These are phyloP conservation scores for Fragilariopsis cylindrus DNA, from an alignment of 108 stramenopile genomes.

Conservation along the genomic window DNA sequence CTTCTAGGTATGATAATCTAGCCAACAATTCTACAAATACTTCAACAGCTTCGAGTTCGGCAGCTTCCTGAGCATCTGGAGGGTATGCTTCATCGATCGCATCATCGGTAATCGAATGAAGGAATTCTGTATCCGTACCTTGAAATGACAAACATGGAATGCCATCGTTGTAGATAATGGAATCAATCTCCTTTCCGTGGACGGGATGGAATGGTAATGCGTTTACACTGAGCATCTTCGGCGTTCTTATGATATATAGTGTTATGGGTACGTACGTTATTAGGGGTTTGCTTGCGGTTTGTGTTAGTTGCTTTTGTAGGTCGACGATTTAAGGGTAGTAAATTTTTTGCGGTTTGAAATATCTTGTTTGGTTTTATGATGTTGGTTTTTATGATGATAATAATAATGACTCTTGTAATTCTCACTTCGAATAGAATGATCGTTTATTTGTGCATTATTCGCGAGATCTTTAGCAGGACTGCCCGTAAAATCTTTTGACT, in stretches of 20 bases:
- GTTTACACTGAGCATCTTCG: constrained; percentile 12
- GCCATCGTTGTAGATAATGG: constrained; percentile 39
- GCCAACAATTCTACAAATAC: constrained; percentile 53
- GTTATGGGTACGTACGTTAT: constrained; percentile 6
- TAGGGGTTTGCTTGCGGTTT: background rate
- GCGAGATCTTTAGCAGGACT: too few species aligned
- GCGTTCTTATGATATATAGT: background rate
- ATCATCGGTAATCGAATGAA: constrained; percentile 49
- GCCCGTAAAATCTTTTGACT: too few species aligned
- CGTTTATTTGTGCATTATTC: too few species aligned
- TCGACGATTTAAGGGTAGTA: background rate
- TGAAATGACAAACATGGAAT: constrained; percentile 19
- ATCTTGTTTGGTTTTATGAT: too few species aligned
- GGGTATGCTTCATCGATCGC: constrained; percentile 55
- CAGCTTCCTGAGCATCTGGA: constrained; percentile 53
- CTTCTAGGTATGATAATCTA: constrained; percentile 42
- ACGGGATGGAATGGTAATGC: constrained; percentile 36
- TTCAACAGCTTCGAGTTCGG: constrained; percentile 57
- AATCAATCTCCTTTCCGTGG: constrained; percentile 29
- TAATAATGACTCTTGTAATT: too few species aligned
- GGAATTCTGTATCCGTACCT: constrained; percentile 30
- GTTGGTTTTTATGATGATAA: too few species aligned
- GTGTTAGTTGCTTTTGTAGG: background rate
- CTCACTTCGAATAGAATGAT: too few species aligned
- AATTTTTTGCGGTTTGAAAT: too few species aligned